A percentile compares a stretch with the other conserved stretches of the same genome.
phyloP scores from a whole-genome alignment of 2,329 filamentous ascomycete genomes.

The Phyllosticta paracitricarpa region DNA sequence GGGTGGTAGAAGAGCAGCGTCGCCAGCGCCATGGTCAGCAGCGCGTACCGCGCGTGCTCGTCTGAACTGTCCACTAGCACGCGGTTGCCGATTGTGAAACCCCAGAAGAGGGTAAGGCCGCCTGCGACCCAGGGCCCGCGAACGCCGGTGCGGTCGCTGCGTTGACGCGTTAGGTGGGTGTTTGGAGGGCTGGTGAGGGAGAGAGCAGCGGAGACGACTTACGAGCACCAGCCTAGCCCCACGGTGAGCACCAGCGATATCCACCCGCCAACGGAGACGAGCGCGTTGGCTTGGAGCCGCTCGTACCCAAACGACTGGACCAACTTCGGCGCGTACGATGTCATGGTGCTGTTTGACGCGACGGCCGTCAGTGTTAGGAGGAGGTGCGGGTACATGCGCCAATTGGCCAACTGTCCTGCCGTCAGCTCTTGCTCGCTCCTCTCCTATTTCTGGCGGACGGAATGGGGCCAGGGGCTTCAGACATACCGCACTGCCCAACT shows the following conservation, averaged over 20 bases:
- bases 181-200: neutral
- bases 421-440: constrained; percentile 8
- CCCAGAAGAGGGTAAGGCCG: constrained; percentile 10
- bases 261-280: constrained; percentile 26
- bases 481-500: constrained; percentile 5
- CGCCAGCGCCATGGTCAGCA: constrained; percentile 9
- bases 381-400: constrained; percentile 24
- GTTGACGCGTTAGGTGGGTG: neutral
- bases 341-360: constrained; percentile 21
- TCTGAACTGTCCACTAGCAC: neutral
- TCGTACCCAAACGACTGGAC: constrained; percentile 19
- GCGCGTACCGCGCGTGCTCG: constrained; percentile 7
- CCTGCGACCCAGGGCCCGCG: constrained; percentile 9
- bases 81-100: constrained; percentile 9
- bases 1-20: constrained; percentile 10
- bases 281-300: constrained; percentile 21
- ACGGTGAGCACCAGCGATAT: constrained; percentile 15
- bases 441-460: neutral
- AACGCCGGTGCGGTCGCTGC: neutral
- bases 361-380: constrained; percentile 24
- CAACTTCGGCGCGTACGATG: constrained; percentile 24
- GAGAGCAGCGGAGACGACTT: neutral
- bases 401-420: constrained; percentile 14
- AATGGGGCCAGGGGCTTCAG: too few species aligned
- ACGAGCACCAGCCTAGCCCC: constrained; percentile 10